phyloP scores from a whole-genome alignment of 1,284 basidiomycete genomes.

The Cryptococcus neoformans region DNA sequence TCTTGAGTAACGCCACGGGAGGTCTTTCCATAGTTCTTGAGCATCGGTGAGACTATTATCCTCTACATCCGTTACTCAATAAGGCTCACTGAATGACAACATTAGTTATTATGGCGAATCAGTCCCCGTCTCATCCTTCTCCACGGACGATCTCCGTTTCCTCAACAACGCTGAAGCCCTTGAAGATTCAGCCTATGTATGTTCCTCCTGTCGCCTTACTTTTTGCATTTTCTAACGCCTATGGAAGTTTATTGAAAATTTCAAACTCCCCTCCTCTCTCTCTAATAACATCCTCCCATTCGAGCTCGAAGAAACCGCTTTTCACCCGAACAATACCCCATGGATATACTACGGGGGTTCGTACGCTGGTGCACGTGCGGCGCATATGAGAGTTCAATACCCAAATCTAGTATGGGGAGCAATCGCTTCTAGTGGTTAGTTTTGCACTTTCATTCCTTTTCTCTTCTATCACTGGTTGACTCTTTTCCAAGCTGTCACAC shows the following conservation, averaged over 20 bases:
- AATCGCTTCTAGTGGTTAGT: conserved; percentile 76
- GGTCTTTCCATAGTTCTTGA: conserved; percentile 86
- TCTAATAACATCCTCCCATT: conserved; percentile 57
- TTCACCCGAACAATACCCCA: conserved; percentile 55
- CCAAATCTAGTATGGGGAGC: conserved; percentile 87
- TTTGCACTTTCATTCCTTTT: background rate
- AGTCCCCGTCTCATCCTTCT: conserved; percentile 62
- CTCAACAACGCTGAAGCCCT: conserved; percentile 84
- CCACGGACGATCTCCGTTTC: conserved; percentile 76
- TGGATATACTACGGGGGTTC: conserved; percentile 91
- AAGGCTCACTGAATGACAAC: background rate
- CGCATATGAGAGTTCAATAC: conserved; percentile 73
- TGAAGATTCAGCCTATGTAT: conserved; percentile 73
- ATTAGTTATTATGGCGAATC: conserved; percentile 60
- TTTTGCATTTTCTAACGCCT: background rate
- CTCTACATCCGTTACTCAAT: no score
- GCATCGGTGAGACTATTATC: conserved; percentile 61
- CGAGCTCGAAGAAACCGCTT: conserved; percentile 55
- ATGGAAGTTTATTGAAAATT: conserved; percentile 70
- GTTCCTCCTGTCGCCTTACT: conserved; percentile 1
- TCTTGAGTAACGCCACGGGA: conserved; percentile 74
- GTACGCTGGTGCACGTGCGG: conserved; percentile 86
- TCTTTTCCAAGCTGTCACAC: conserved; percentile 42
- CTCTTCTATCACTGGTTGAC: conserved; percentile 1
- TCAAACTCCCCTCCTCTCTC: conserved; percentile 61